Conservation (phyloP, 2,329 filamentous ascomycete species). For the Leptodontidium sp. region DNA sequence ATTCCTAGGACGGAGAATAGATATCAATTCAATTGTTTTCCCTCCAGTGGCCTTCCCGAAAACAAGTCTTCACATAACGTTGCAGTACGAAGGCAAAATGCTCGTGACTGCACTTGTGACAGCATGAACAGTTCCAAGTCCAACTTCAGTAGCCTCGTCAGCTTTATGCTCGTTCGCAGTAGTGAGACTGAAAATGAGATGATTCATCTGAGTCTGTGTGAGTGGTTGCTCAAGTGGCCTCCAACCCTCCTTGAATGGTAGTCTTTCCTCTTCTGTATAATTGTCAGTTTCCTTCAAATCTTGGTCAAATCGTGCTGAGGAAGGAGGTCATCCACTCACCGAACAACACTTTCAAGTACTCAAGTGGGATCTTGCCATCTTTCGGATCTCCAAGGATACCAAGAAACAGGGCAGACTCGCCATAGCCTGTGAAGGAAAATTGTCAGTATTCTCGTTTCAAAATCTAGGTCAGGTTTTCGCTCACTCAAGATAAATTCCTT, state of each 20-base stretch:
- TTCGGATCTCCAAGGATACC: conserved; percentile 31
- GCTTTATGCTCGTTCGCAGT: conserved; percentile 34
- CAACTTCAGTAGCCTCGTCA: conserved; percentile 31
- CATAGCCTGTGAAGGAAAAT: conserved; percentile 15
- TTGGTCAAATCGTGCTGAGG: background rate
- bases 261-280: conserved; percentile 31
- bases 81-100: conserved; percentile 30
- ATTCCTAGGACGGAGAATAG: too few relatives aligned
- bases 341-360: conserved; percentile 33
- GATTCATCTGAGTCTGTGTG: conserved; percentile 34
- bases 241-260: conserved; percentile 35
- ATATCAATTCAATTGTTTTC: too few relatives aligned
- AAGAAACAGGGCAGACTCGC: conserved; percentile 33
- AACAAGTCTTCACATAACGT: conserved; percentile 26
- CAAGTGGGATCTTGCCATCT: conserved; percentile 32
- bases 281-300: conserved; percentile 8
- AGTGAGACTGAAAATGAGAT: conserved; percentile 34
- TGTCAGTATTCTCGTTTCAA: background rate
- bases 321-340: conserved; percentile 15
- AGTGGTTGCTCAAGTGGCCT: conserved; percentile 26
- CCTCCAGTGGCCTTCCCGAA: background rate
- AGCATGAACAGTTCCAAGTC: conserved; percentile 33
- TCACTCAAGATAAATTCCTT: conserved; percentile 34
- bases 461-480: background rate
- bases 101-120: conserved; percentile 29